Evolutionary conservation across 2,329 filamentous ascomycete species (phyloP).

Genomic region (Pseudogymnoascus sp.): DNA sequence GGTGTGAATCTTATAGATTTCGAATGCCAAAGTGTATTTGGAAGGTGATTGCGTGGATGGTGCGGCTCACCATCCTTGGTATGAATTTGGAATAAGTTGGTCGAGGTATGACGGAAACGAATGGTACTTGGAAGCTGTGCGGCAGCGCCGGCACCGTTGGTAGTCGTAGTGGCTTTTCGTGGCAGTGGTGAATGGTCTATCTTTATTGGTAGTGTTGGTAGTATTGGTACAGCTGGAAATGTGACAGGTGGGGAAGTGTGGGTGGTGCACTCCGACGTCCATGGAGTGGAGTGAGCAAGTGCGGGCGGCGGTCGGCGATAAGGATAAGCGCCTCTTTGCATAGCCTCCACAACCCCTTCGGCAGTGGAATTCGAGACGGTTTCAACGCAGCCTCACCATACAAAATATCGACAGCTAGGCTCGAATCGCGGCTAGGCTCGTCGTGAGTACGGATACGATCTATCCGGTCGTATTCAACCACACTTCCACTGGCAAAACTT

Average conservation of each 20-base stretch:
- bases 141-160: background rate
- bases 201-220: background rate
- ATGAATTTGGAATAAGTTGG: background rate
- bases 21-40: background rate
- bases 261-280: background rate
- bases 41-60: background rate
- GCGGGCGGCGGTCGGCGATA: conserved; percentile 5
- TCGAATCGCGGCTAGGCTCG: background rate
- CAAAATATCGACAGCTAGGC: background rate
- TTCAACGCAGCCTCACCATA: background rate
- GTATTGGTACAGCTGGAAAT: background rate
- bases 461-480: background rate
- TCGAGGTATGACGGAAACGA: background rate
- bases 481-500: background rate
- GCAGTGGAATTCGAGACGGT: background rate
- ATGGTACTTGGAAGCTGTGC: background rate
- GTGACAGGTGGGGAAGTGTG: conserved; percentile 5
- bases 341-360: conserved; percentile 4
- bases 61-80: background rate
- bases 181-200: background rate
- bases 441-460: background rate
- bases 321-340: conserved; percentile 5
- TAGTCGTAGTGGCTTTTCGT: background rate
- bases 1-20: background rate
- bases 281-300: background rate